Evolutionary conservation across 2,329 filamentous ascomycete species (phyloP).

Genomic region (Ophidiomyces ophidiicola): DNA sequence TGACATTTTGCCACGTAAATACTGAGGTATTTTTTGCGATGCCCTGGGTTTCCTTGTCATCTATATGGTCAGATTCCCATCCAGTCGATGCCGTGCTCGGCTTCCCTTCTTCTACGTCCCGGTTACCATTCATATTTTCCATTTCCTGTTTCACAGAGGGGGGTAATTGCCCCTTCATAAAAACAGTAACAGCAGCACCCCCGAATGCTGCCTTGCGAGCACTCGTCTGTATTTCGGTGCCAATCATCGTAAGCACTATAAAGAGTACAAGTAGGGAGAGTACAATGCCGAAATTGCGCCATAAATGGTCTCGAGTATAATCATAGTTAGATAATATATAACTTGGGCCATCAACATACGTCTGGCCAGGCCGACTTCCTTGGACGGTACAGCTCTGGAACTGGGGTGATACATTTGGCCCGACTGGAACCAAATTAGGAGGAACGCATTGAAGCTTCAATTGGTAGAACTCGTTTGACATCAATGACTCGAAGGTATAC

Average conservation of each 20-base stretch:
- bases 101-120: conserved; percentile 41
- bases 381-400: conserved; percentile 50
- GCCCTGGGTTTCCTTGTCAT: conserved; percentile 31
- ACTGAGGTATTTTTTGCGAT: conserved; percentile 55
- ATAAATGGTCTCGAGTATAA: conserved; percentile 47
- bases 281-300: conserved; percentile 71
- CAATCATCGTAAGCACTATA: conserved; percentile 59
- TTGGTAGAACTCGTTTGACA: conserved; percentile 58
- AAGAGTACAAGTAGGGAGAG: conserved; percentile 64
- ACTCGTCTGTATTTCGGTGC: conserved; percentile 61
- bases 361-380: conserved; percentile 43
- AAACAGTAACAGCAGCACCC: conserved; percentile 69
- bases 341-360: conserved; percentile 41
- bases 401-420: conserved; percentile 34
- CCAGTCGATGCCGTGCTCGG: conserved; percentile 13
- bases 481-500: conserved; percentile 56
- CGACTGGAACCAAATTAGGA: conserved; percentile 45
- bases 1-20: conserved; percentile 79
- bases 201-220: conserved; percentile 51
- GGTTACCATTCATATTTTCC: conserved; percentile 35
- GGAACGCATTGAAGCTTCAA: conserved; percentile 44
- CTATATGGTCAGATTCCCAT: conserved; percentile 17
- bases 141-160: conserved; percentile 47
- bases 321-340: conserved; percentile 46
- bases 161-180: conserved; percentile 54